phyloP scores from a whole-genome alignment of 2,329 filamentous ascomycete species.

The Colletotrichum echinochloae region DNA sequence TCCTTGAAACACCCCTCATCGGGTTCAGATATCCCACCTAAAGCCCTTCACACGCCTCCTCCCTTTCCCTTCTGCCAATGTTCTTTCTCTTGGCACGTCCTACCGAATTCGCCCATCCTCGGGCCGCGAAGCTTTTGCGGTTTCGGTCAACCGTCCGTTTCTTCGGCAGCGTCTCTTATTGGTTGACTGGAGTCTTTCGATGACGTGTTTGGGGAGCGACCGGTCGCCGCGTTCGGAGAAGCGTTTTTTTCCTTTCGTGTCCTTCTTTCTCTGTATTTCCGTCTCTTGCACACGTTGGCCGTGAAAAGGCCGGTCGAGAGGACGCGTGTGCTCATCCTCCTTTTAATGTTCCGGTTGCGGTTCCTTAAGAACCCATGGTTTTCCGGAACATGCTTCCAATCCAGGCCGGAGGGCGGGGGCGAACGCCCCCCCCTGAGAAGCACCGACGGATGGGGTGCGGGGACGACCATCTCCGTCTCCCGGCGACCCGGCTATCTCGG shows the following conservation, averaged over 20 bases:
- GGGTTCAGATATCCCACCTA: background rate
- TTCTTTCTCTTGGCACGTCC: no score
- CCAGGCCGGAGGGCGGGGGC: background rate
- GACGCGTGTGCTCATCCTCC: background rate
- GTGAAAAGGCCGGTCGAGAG: background rate
- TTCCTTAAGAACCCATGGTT: no score
- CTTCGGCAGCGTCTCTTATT: background rate
- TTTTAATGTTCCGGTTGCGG: background rate
- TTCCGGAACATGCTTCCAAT: background rate
- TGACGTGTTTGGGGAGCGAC: background rate
- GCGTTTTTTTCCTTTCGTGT: background rate
- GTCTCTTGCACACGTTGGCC: background rate
- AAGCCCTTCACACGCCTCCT: background rate
- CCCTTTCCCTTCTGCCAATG: no score
- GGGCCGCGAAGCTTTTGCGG: background rate
- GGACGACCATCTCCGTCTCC: background rate
- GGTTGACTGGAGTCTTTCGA: background rate
- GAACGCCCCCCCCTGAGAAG: no score
- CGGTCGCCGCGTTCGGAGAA: background rate
- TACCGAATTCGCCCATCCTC: background rate
- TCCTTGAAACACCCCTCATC: background rate
- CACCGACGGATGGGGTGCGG: background rate
- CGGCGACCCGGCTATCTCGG: background rate
- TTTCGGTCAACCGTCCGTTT: slow-evolving; percentile 2
- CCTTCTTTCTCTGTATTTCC: background rate